These are phyloP conservation scores for Gastrolobium villosum DNA, from an alignment of 306 rosid species.

Conservation along the genomic window DNA sequence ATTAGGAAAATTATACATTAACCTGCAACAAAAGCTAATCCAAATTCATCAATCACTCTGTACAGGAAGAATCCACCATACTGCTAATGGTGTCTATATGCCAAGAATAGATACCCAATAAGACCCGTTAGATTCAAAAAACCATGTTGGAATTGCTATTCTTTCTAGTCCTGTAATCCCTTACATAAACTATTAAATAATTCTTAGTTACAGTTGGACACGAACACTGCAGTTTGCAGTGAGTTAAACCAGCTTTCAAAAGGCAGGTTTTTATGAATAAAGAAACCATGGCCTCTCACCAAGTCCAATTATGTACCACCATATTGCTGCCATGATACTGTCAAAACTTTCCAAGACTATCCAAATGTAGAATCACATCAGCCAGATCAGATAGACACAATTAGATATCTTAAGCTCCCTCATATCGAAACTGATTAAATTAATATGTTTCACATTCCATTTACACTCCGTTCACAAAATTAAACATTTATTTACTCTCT, in stretches of 20 bases:
- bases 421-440: constrained; percentile 2
- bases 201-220: constrained; percentile 36
- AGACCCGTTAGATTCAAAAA: neutral
- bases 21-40: constrained; percentile 43
- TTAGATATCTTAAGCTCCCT: constrained; percentile 24
- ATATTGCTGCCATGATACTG: neutral
- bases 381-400: neutral
- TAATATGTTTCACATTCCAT: constrained; percentile 20
- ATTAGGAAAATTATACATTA: constrained; percentile 42
- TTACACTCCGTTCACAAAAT: constrained; percentile 15
- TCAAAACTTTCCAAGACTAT: constrained; percentile 12
- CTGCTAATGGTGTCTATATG: neutral
- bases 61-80: neutral
- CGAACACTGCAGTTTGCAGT: constrained; percentile 15
- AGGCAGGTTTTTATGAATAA: constrained; percentile 6
- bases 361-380: constrained; percentile 25
- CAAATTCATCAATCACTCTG: constrained; percentile 19
- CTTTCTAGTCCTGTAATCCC: constrained; percentile 31
- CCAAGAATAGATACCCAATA: constrained; percentile 14
- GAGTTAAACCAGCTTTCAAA: constrained; percentile 7
- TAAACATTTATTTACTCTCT: neutral
- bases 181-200: constrained; percentile 3
- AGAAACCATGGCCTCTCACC: constrained; percentile 6
- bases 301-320: constrained; percentile 15
- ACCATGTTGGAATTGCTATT: constrained; percentile 7